phyloP scores from a whole-genome alignment of 2,329 filamentous ascomycete genomes.

The Fusarium nygamai region DNA sequence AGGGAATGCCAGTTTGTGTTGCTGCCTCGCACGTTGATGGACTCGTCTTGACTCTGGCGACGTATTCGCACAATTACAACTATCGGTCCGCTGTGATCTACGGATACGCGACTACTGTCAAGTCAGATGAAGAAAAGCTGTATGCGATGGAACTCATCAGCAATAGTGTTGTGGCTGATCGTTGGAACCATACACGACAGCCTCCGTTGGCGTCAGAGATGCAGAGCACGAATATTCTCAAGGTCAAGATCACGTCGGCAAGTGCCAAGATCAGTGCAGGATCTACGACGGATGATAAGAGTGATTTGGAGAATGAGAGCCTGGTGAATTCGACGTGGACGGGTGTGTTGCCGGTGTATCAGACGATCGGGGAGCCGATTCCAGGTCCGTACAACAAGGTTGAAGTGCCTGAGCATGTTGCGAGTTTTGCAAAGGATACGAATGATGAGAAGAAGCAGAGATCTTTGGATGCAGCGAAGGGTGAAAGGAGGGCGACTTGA shows the following conservation, averaged over 20 bases:
- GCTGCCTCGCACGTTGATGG: slow-evolving; percentile 81
- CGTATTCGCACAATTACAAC: slow-evolving; percentile 85
- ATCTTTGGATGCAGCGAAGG: slow-evolving; percentile 41
- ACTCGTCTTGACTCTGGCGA: slow-evolving; percentile 80
- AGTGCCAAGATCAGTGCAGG: slow-evolving; percentile 80
- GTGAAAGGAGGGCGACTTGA: slow-evolving; percentile 26
- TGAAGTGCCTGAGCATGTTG: slow-evolving; percentile 70
- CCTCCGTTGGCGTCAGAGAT: slow-evolving; percentile 80
- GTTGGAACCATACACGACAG: slow-evolving; percentile 75
- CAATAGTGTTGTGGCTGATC: slow-evolving; percentile 73
- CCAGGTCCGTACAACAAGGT: slow-evolving; percentile 68
- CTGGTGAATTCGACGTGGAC: slow-evolving; percentile 61
- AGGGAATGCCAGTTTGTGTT: slow-evolving; percentile 76
- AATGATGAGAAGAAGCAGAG: slow-evolving; percentile 47
- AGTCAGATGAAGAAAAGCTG: slow-evolving; percentile 74
- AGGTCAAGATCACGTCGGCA: slow-evolving; percentile 73
- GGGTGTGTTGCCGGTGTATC: slow-evolving; percentile 71
- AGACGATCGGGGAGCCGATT: slow-evolving; percentile 71
- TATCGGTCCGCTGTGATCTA: slow-evolving; percentile 85
- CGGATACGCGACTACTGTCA: slow-evolving; percentile 75
- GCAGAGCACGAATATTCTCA: slow-evolving; percentile 77
- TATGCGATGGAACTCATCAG: slow-evolving; percentile 85
- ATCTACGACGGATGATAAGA: slow-evolving; percentile 64
- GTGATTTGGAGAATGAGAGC: slow-evolving; percentile 57
- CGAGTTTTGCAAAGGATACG: slow-evolving; percentile 49